Evolutionary conservation across 2,329 filamentous ascomycete genomes (phyloP), one percentile per base, ranked within the genome.

Genomic region (Lecanicillium sp.): DNA sequence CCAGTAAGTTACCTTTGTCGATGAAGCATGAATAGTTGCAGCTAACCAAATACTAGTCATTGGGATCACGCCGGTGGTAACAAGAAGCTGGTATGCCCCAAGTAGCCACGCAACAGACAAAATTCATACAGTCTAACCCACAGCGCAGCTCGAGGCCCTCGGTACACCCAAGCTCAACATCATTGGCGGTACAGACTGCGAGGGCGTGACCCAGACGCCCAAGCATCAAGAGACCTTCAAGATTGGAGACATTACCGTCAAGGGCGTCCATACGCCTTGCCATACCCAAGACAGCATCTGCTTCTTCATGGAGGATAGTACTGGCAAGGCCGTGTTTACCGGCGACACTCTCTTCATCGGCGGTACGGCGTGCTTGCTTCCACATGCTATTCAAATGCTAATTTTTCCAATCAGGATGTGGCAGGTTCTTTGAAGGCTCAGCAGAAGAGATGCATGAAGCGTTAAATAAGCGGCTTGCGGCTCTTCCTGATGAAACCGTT

Each of bases 281-380:
- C 92, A 98, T 59, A 98, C 92, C 2, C 89, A 95, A 65, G 92
- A 98, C 65, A 95, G 89, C 60, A 95, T 98, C 57, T 98, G 92
- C 70, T 98, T 81, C 68, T 86, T 80, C 50, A 80, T 92, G 68
- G 78, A 95, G 62, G 90, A 98, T 54, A 80, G 78, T 15, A 68
- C 77, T 34, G 65, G 74, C 41, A 80, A 76, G 51, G 89, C 75
- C 7, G 87, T 98, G 3, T 98, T 98, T 56, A 96, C 92, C 0
- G 92, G 92, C 9, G 92, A 98, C 58, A 98, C 92, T 1, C 68
- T 98, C 28, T 98, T 98, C 64, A 90, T 94, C 55, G 89, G 84
- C 42, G 89, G 85, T 86, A 59, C 38, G 22, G 66, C 38, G 32
- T 14, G 19, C 7, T 17, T 20, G 50, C 48, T 18, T n/a, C n/a